Evolutionary conservation across 2,329 filamentous ascomycete species (phyloP).

Genomic region (Pseudocercospora macadamiae): DNA sequence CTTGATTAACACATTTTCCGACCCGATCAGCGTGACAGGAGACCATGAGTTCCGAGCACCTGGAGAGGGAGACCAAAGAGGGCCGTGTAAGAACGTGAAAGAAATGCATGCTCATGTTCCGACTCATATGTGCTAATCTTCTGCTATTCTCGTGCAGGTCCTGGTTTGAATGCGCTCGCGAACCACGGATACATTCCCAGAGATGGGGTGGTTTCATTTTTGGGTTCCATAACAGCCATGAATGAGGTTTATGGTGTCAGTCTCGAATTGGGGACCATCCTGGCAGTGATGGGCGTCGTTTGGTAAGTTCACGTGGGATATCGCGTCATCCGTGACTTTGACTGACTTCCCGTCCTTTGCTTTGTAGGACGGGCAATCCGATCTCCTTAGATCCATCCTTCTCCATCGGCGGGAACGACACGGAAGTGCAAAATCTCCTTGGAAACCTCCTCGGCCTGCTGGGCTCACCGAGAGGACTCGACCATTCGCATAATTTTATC

Average conservation of each 20-base stretch:
- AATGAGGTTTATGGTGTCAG: constrained; percentile 34
- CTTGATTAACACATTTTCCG: constrained; percentile 4
- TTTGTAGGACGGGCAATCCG: constrained; percentile 24
- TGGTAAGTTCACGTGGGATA: too few species aligned
- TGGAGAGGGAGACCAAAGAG: constrained; percentile 8
- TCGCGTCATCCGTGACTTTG: too few species aligned
- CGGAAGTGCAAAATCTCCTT: constrained; percentile 45
- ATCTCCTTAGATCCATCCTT: constrained; percentile 47
- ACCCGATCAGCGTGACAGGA: constrained; percentile 9
- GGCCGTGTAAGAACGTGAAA: neutral
- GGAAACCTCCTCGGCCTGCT: constrained; percentile 43
- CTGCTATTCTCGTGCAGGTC: neutral
- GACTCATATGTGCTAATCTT: neutral
- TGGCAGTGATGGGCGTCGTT: constrained; percentile 38
- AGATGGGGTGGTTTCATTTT: constrained; percentile 23
- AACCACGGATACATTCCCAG: constrained; percentile 28
- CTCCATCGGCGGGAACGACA: constrained; percentile 32
- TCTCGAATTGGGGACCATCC: constrained; percentile 34
- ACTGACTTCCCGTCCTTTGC: too few species aligned
- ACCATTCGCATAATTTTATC: constrained; percentile 59
- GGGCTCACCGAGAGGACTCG: constrained; percentile 40
- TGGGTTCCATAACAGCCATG: constrained; percentile 22
- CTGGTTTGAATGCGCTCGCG: constrained; percentile 20
- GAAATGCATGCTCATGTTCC: neutral
- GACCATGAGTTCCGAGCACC: constrained; percentile 11